phyloP scores from a whole-genome alignment of 2,329 filamentous ascomycete genomes.

The Aspergillus hortae region DNA sequence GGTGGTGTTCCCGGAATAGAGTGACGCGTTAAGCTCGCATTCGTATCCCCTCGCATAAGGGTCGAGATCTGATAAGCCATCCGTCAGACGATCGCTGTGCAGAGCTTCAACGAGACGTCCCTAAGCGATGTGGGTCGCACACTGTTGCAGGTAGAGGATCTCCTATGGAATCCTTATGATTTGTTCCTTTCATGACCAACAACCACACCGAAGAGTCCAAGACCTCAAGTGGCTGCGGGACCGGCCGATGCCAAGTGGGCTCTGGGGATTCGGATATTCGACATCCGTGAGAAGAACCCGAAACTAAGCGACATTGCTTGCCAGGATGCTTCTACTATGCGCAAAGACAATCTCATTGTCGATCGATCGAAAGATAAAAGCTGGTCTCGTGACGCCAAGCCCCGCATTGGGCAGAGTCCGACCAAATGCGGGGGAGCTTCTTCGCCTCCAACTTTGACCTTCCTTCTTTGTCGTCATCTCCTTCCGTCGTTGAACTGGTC shows the following conservation, averaged over 20 bases:
- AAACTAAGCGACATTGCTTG: background rate
- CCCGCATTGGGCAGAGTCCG: slow-evolving; percentile 5
- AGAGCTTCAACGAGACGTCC: background rate
- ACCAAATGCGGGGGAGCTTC: slow-evolving; percentile 10
- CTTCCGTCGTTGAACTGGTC: background rate
- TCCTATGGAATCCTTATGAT: too few relatives aligned
- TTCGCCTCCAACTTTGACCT: slow-evolving; percentile 1
- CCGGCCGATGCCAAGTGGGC: background rate
- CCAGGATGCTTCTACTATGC: background rate
- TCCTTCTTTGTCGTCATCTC: background rate
- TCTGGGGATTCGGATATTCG: background rate
- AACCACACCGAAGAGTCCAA: too few relatives aligned
- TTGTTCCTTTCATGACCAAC: too few relatives aligned
- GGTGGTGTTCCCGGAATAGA: too few relatives aligned
- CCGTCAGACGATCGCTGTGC: background rate
- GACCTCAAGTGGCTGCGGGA: background rate
- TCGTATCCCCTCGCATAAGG: too few relatives aligned
- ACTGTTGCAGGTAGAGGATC: too few relatives aligned
- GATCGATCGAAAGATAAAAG: slow-evolving; percentile 9
- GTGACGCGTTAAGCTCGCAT: too few relatives aligned
- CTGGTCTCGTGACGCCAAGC: slow-evolving; percentile 17
- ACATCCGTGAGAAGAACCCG: background rate
- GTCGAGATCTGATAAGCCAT: too few relatives aligned
- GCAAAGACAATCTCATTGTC: background rate
- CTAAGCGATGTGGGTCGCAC: background rate